Base-by-base conservation (phyloP, 305 asterid species). In the Fraxinus dipetala region DNA sequence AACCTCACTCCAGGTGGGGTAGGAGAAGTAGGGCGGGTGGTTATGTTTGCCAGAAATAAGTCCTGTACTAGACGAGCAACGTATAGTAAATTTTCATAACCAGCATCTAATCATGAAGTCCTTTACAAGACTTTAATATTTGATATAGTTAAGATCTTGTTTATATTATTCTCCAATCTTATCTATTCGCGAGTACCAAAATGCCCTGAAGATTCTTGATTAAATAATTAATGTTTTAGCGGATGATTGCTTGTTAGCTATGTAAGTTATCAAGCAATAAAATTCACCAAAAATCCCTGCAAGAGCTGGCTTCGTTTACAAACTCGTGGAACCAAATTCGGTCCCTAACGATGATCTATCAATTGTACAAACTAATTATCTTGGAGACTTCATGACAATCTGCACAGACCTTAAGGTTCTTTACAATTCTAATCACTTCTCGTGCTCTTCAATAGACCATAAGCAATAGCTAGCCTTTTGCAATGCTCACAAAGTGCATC, bases 381-480 rank as follows among this genome's bases (percentile, higher is more conserved):
- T 85, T 85, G 1, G 80, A 79, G 72, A 85, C 82, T 73, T 81
- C 80, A 84, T 84, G 87, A 40, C 86, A 85, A 40, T 85, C 84
- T 13, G 45, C 14, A 70, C 84, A 85, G 1, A 82, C 82, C n/a
- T 79, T 79, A 0, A 82, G 85, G 35, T 85, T 79, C 82, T 79
- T 85, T 32, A 72, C 84, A n/a, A 85, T 73, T 35, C 85, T 82
- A 79, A 85, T 82, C 63, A 79, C 79, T 20, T 76, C 59, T 0
- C 82, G 85, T 32, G 85, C 87, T 81, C 80, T 79, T 85, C 78
- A 82, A 36, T 31, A 75, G 83, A 16, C 85, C 85, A 51, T 61
- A 75, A 2, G 85, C 79, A 30, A 85, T 88, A 20, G 91, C 94
- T 80, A 91, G 24, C 38, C 91, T 85, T 78, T 89, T 92, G 30